Evolutionary conservation across 2,329 filamentous ascomycete species (phyloP), one percentile per base, ranked within the genome.

Genomic region (Botryotinia calthae): DNA sequence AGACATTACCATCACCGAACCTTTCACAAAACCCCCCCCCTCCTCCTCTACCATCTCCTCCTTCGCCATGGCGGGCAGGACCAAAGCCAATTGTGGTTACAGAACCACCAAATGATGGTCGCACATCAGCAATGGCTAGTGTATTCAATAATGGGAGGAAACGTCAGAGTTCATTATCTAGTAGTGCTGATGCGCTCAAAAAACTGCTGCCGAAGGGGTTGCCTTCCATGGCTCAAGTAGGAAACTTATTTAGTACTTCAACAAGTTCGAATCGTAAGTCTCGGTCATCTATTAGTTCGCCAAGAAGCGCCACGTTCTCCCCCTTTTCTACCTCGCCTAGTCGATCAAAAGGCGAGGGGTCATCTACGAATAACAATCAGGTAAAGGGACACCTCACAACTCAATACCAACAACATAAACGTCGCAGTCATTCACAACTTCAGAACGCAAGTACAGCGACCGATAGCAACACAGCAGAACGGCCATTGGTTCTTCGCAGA

Each of bases 101-200:
- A 42, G 76, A 81, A 51, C 73, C 64, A n/a, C 37, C 73, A 51
- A 80, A 75, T 65, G 75, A 72, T 16, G 74, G 79, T n/a, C 77
- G 79, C 22, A 83, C 80, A 73, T 82, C 82, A 3, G 80, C 83
- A 16, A 80, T 89, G 44, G 82, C 84, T 18, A 81, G 82, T 6
- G 85, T 86, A 3, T 85, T 89, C 71, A 81, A 82, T n/a, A 82
- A 81, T 56, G 72, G 75, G 14, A 83, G 86, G 68, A 73, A 72
- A 44, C 83, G 84, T 62, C 77, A 74, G 58, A 83, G 88, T 31
- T 87, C 88, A 28, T 83, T 85, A 25, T 90, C 88, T 2, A 84
- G 84, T 4, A 86, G 88, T 22, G 84, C 87, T 48, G 88, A 90
- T 71, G 86, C 87, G 8, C 79, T 90, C 40, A 89, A 85, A 79